Evolutionary conservation across 2,329 filamentous ascomycete species (phyloP).

Genomic region (Phoma sp.): DNA sequence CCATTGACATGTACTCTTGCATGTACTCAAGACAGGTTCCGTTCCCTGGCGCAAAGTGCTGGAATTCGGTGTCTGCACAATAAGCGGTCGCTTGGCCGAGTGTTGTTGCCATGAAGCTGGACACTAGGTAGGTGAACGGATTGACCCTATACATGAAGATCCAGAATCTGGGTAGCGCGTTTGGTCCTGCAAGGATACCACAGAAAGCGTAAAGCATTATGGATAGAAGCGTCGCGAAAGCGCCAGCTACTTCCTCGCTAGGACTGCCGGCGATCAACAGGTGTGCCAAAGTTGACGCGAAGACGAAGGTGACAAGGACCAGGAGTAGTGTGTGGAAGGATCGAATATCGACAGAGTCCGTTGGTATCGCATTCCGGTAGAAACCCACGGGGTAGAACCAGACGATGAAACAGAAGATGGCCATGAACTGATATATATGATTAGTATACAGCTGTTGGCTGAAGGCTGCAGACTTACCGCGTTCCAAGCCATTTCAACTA

Average conservation of each 20-base stretch:
- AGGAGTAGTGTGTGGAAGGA: slow-evolving; percentile 73
- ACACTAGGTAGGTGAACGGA: slow-evolving; percentile 72
- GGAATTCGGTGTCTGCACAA: slow-evolving; percentile 55
- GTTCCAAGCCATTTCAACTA: slow-evolving; percentile 69
- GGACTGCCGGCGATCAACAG: slow-evolving; percentile 75
- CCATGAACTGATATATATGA: slow-evolving; percentile 55
- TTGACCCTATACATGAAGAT: slow-evolving; percentile 77
- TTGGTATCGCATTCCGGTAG: slow-evolving; percentile 70
- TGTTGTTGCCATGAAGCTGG: slow-evolving; percentile 62
- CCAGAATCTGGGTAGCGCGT: slow-evolving; percentile 73
- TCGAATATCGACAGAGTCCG: slow-evolving; percentile 64
- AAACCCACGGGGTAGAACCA: slow-evolving; percentile 72
- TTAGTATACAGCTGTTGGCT: slow-evolving; percentile 5
- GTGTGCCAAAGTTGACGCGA: slow-evolving; percentile 72
- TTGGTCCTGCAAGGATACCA: slow-evolving; percentile 67
- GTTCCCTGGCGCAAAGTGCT: slow-evolving; percentile 46
- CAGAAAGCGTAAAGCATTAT: slow-evolving; percentile 55
- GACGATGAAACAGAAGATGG: slow-evolving; percentile 59
- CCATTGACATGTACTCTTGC: slow-evolving; percentile 47
- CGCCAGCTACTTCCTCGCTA: slow-evolving; percentile 71
- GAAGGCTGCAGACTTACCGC: slow-evolving; percentile 60
- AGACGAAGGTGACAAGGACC: slow-evolving; percentile 68
- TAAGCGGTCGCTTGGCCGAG: slow-evolving; percentile 57
- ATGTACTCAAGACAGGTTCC: slow-evolving; percentile 56
- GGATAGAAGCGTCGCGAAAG: slow-evolving; percentile 66